These are phyloP conservation scores for Fusarium sp. DNA, from an alignment of 2,329 filamentous ascomycete species.

Conservation along the genomic window DNA sequence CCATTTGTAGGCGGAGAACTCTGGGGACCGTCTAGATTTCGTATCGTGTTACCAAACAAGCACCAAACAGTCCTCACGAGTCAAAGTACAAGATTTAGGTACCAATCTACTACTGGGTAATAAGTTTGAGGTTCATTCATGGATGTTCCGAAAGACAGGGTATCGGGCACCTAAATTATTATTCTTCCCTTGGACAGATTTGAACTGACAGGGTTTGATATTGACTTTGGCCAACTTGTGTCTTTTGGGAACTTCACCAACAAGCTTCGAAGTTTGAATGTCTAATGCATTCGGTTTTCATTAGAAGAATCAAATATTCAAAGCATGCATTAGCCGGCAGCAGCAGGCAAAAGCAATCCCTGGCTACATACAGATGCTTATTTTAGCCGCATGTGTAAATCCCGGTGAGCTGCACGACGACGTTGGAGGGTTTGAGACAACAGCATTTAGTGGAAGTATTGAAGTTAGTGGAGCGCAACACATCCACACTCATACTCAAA, in stretches of 20 bases:
- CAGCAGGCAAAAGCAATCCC: slow-evolving; percentile 24
- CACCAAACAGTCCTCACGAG: neutral
- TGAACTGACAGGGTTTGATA: neutral
- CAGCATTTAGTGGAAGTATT: slow-evolving; percentile 20
- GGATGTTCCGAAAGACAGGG: neutral
- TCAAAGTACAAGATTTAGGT: neutral
- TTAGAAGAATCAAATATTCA: slow-evolving; percentile 40
- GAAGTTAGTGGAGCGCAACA: slow-evolving; percentile 20
- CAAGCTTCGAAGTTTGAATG: neutral
- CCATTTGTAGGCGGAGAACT: slow-evolving; percentile 14
- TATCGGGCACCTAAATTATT: neutral
- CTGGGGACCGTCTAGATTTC: neutral
- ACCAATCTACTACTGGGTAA: slow-evolving; percentile 3
- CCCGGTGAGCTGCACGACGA: slow-evolving; percentile 22
- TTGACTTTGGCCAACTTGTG: neutral
- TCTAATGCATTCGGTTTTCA: slow-evolving; percentile 20
- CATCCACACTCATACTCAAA: slow-evolving; percentile 8
- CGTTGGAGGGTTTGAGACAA: slow-evolving; percentile 35
- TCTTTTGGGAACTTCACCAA: neutral
- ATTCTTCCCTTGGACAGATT: slow-evolving; percentile 6
- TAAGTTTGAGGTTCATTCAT: neutral
- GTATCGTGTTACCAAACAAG: neutral
- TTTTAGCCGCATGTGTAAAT: slow-evolving; percentile 39
- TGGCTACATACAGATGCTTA: slow-evolving; percentile 38
- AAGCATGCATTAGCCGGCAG: slow-evolving; percentile 14